These are phyloP conservation scores for Talaromyces sp. DNA, from an alignment of 2,329 filamentous ascomycete species.

Conservation along the genomic window DNA sequence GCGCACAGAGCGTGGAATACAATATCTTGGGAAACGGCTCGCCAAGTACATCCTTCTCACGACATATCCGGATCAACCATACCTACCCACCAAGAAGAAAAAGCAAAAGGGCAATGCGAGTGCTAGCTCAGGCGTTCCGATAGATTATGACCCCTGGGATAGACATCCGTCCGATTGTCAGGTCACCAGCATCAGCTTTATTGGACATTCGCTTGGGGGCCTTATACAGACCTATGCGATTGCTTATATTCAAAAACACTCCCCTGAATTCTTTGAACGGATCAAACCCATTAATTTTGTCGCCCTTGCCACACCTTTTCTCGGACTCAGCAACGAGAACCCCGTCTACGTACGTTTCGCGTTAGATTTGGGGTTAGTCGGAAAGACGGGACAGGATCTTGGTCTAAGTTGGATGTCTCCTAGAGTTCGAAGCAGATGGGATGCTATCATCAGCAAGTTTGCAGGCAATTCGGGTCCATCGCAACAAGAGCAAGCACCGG, in stretches of 20 bases:
- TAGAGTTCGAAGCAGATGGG: constrained; percentile 81
- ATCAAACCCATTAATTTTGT: constrained; percentile 92
- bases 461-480: constrained; percentile 58
- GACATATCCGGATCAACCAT: constrained; percentile 93
- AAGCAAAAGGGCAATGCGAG: constrained; percentile 21
- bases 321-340: constrained; percentile 95
- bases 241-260: constrained; percentile 95
- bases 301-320: constrained; percentile 77
- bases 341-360: constrained; percentile 97
- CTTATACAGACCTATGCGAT: constrained; percentile 90
- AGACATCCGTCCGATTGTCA: constrained; percentile 55
- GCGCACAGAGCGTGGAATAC: constrained; percentile 89
- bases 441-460: constrained; percentile 77
- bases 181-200: constrained; percentile 91
- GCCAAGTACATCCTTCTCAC: constrained; percentile 86
- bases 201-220: constrained; percentile 87
- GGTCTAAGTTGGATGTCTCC: constrained; percentile 92
- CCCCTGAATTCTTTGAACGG: constrained; percentile 79
- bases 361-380: constrained; percentile 90
- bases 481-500: constrained; percentile 63
- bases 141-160: constrained; percentile 27
- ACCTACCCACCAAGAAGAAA: constrained; percentile 60
- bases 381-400: constrained; percentile 91
- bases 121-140: background rate
- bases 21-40: constrained; percentile 91